Percentiles rank a stretch among this genome's conserved stretches.
These are phyloP conservation scores for Acanthamoeba triangularis DNA, from an alignment of 208 protist genomes.

Conservation along the genomic window DNA sequence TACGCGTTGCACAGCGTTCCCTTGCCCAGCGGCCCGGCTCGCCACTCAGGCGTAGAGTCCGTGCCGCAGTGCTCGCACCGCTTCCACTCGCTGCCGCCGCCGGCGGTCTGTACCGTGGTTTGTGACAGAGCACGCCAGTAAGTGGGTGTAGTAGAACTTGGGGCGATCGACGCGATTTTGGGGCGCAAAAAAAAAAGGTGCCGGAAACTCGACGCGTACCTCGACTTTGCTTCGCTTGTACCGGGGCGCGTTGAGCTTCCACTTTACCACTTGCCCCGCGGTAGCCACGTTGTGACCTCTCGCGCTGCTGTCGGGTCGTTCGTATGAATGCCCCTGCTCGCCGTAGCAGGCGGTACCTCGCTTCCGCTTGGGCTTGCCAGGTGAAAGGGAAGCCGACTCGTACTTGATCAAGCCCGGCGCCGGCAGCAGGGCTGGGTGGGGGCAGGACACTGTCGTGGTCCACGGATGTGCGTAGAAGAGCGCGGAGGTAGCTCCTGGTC, in stretches of 20 bases:
- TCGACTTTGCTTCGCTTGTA: conserved; percentile 20
- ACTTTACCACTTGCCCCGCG: background rate
- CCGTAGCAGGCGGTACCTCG: too few relatives aligned
- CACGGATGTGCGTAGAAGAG: background rate
- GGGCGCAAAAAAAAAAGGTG: background rate
- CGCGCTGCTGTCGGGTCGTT: background rate
- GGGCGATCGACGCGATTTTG: background rate
- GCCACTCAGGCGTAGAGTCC: conserved; percentile 43
- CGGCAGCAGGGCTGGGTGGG: background rate
- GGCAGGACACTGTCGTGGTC: background rate
- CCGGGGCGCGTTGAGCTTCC: conserved; percentile 22
- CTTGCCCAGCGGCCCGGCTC: conserved; percentile 24
- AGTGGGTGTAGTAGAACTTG: too few relatives aligned
- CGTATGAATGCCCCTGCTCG: background rate
- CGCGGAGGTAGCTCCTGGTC: background rate
- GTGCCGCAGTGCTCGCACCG: conserved; percentile 22
- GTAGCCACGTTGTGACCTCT: background rate
- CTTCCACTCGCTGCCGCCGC: too few relatives aligned
- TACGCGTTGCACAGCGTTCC: conserved; percentile 69
- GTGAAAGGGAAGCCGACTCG: too few relatives aligned
- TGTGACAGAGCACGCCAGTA: too few relatives aligned
- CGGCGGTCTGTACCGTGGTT: too few relatives aligned
- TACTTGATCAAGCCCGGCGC: too few relatives aligned
- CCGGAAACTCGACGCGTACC: too few relatives aligned
- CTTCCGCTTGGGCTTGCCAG: too few relatives aligned